phyloP scores from a whole-genome alignment of 2,329 filamentous ascomycete species.

The Penicillium crustosum region DNA sequence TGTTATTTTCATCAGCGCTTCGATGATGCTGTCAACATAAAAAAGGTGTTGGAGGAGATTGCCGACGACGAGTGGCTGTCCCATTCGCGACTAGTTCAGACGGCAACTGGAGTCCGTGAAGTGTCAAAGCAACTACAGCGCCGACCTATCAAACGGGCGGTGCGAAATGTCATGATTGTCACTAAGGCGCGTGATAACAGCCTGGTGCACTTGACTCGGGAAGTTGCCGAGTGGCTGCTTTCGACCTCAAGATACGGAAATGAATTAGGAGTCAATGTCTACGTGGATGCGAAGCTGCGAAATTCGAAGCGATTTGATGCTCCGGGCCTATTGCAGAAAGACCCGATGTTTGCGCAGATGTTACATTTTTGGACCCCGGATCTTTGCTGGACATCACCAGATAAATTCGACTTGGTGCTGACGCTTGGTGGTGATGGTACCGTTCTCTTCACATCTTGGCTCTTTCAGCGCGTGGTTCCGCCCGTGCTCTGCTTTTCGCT shows the following conservation, averaged over 20 bases:
- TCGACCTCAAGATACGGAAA: slow-evolving; percentile 85
- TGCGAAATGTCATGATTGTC: slow-evolving; percentile 95
- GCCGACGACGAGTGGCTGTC: slow-evolving; percentile 83
- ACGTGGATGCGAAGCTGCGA: slow-evolving; percentile 93
- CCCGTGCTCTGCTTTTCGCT: slow-evolving; percentile 89
- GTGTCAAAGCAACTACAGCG: slow-evolving; percentile 94
- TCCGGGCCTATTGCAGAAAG: slow-evolving; percentile 67
- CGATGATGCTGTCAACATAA: slow-evolving; percentile 91
- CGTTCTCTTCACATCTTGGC: slow-evolving; percentile 91
- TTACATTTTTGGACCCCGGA: slow-evolving; percentile 96
- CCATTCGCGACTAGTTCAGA: slow-evolving; percentile 91
- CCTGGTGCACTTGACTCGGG: slow-evolving; percentile 82
- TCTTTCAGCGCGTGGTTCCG: slow-evolving; percentile 93
- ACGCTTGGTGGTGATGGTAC: slow-evolving; percentile 96
- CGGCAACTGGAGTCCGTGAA: slow-evolving; percentile 89
- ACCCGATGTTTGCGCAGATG: slow-evolving; percentile 77
- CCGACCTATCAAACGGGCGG: slow-evolving; percentile 85
- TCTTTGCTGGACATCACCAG: slow-evolving; percentile 87
- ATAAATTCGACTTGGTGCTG: slow-evolving; percentile 93
- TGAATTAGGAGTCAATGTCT: slow-evolving; percentile 90
- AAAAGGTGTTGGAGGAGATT: slow-evolving; percentile 93
- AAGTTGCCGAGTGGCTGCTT: slow-evolving; percentile 84
- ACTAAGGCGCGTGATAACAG: slow-evolving; percentile 96
- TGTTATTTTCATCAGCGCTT: slow-evolving; percentile 99
- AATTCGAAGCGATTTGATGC: slow-evolving; percentile 86